Evolutionary conservation across 176 grass and related monocot species (phyloP).

Genomic region (Bonia amplexicaulis): DNA sequence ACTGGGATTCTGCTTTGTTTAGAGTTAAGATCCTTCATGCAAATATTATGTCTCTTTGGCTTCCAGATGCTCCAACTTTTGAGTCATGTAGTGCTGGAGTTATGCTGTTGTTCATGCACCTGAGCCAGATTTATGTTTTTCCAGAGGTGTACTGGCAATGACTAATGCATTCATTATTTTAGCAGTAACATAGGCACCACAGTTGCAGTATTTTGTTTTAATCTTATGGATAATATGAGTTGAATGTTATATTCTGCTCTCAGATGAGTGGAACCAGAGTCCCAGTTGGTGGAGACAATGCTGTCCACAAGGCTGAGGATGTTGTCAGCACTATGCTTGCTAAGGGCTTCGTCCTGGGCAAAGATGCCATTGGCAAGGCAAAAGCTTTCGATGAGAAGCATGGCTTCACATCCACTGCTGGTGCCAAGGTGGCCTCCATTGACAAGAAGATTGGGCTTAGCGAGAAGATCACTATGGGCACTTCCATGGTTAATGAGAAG

Average conservation of each 20-base stretch:
- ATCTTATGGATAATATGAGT: not conserved
- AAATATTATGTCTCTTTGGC: not conserved
- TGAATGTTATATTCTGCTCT: not conserved
- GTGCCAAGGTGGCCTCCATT: constrained; percentile 61
- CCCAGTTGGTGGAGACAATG: constrained; percentile 36
- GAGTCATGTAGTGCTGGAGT: constrained; percentile 5
- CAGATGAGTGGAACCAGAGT: constrained; percentile 37
- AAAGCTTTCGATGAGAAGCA: constrained; percentile 73
- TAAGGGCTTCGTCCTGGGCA: constrained; percentile 80
- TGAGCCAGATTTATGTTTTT: not conserved
- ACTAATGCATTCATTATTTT: not conserved
- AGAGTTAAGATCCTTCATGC: not conserved
- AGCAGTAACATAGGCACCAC: not conserved
- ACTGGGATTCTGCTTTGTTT: not conserved
- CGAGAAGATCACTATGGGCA: constrained; percentile 67
- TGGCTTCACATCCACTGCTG: constrained; percentile 71
- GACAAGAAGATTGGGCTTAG: constrained; percentile 86
- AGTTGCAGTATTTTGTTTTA: not conserved
- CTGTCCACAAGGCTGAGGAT: constrained; percentile 86
- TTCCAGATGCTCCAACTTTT: not conserved
- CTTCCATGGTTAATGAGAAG: constrained; percentile 61
- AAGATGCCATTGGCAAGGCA: constrained; percentile 65
- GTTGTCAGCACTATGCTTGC: constrained; percentile 83
- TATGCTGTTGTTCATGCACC: not conserved
- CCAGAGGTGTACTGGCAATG: not conserved